Conservation (phyloP, 495 filamentous ascomycete species). For the Hypoxylon perforatum region DNA sequence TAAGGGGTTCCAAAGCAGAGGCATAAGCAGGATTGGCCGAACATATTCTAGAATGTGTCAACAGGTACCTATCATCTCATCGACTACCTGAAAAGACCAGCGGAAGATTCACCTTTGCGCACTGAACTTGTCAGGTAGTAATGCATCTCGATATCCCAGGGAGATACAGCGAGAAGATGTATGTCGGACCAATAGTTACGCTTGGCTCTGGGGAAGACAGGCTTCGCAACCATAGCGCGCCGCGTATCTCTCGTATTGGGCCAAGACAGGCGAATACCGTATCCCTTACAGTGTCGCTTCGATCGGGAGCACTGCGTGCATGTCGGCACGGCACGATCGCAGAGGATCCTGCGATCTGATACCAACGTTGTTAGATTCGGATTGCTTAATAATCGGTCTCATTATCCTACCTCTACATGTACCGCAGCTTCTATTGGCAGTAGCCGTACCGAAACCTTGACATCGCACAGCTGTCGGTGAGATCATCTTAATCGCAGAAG, state of each 20-base stretch:
- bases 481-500: too few species aligned
- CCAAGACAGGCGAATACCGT: constrained; percentile 48
- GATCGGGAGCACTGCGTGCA: constrained; percentile 39
- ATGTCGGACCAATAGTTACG: constrained; percentile 7
- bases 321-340: constrained; percentile 34
- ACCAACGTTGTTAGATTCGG: constrained; percentile 3
- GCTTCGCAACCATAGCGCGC: constrained; percentile 39
- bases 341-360: constrained; percentile 40
- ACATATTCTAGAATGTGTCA: neutral
- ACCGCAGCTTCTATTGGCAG: constrained; percentile 6
- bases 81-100: neutral
- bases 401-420: neutral
- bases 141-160: constrained; percentile 42
- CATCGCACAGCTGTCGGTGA: too few species aligned
- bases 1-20: constrained; percentile 7
- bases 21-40: constrained; percentile 13
- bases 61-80: neutral
- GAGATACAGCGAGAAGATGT: constrained; percentile 39
- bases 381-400: constrained; percentile 1
- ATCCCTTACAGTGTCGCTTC: constrained; percentile 40
- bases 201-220: constrained; percentile 2
- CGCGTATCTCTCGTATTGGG: constrained; percentile 41
- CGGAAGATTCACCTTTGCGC: constrained; percentile 14
- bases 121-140: constrained; percentile 18
- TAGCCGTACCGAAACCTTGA: neutral